Evolutionary conservation across 2,329 filamentous ascomycete species (phyloP).

Genomic region (Cordyceps militaris): DNA sequence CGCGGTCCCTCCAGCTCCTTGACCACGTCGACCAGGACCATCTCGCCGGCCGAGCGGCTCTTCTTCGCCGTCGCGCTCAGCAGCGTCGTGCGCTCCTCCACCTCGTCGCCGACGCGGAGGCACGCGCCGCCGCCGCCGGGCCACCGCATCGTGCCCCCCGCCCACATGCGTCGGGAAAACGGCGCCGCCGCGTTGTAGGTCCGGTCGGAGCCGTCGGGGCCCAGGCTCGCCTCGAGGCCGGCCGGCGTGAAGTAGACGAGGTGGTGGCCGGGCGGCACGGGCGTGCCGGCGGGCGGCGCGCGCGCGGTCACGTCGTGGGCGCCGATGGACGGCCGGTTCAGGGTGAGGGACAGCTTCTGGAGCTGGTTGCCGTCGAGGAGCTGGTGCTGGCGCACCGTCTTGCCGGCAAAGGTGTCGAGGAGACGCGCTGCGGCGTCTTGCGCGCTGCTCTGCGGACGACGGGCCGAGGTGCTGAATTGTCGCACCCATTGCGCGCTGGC

Average conservation of each 20-base stretch:
- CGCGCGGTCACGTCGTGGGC: conserved; percentile 31
- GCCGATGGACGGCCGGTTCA: conserved; percentile 40
- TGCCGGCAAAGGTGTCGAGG: conserved; percentile 23
- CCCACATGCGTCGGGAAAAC: conserved; percentile 62
- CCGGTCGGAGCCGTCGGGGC: conserved; percentile 52
- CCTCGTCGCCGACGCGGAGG: conserved; percentile 47
- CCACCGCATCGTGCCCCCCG: conserved; percentile 54
- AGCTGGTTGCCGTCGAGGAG: conserved; percentile 56
- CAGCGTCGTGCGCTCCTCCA: conserved; percentile 49
- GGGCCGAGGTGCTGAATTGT: not conserved
- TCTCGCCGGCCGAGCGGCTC: conserved; percentile 48
- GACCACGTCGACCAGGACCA: conserved; percentile 58
- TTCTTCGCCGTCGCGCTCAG: conserved; percentile 47
- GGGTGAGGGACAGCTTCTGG: conserved; percentile 52
- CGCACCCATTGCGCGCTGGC: not conserved
- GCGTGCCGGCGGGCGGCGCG: conserved; percentile 36
- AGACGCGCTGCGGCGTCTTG: conserved; percentile 27
- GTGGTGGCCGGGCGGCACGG: conserved; percentile 53
- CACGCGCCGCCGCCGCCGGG: conserved; percentile 4
- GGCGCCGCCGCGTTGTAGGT: conserved; percentile 53
- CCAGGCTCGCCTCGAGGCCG: conserved; percentile 47
- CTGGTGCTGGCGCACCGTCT: conserved; percentile 32
- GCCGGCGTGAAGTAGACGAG: conserved; percentile 57
- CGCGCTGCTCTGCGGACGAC: not conserved
- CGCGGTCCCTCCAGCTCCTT: conserved; percentile 48